phyloP scores from a whole-genome alignment of 2,329 filamentous ascomycete genomes.

The Cephalotrichum gorgonifer region DNA sequence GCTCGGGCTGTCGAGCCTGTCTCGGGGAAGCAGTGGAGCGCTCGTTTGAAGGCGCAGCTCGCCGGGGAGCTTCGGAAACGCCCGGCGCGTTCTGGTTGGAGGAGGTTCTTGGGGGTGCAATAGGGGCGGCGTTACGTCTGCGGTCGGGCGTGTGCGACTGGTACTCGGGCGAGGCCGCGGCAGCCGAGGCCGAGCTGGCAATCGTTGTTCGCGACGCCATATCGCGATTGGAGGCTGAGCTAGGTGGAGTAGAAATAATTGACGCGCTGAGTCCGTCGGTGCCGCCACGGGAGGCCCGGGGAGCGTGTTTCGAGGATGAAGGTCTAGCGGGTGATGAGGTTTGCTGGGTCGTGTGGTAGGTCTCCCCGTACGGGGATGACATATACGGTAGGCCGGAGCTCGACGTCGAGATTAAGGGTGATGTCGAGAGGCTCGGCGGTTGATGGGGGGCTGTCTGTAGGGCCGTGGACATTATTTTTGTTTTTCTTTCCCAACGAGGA shows the following conservation, averaged over 20 bases:
- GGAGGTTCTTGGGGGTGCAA: conserved; percentile 72
- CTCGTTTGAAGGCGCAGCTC: conserved; percentile 11
- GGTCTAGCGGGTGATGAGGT: conserved; percentile 31
- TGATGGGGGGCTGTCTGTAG: conserved; percentile 51
- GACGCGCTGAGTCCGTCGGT: conserved; percentile 24
- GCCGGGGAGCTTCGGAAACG: conserved; percentile 18
- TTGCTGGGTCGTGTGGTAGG: conserved; percentile 43
- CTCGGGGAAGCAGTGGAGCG: conserved; percentile 5
- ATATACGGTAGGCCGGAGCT: conserved; percentile 41
- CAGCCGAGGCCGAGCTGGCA: conserved; percentile 27
- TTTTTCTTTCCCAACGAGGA: not conserved
- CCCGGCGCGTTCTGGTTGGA: conserved; percentile 34
- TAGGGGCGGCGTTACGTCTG: conserved; percentile 54
- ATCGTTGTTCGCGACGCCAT: conserved; percentile 38
- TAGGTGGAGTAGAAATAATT: not conserved
- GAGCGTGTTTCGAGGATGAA: conserved; percentile 41
- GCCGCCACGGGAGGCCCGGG: conserved; percentile 41
- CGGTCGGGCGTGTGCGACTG: conserved; percentile 35
- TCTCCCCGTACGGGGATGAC: conserved; percentile 42
- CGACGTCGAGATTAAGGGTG: conserved; percentile 35
- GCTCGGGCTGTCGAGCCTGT: conserved; percentile 4
- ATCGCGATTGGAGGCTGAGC: conserved; percentile 21
- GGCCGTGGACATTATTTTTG: conserved; percentile 52
- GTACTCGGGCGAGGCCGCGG: conserved; percentile 29
- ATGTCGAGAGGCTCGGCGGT: conserved; percentile 35